Percentiles rank a stretch among this genome's conserved stretches.
Conservation (phyloP, 148 eudicot species). For the Fagopyrum tataricum region DNA sequence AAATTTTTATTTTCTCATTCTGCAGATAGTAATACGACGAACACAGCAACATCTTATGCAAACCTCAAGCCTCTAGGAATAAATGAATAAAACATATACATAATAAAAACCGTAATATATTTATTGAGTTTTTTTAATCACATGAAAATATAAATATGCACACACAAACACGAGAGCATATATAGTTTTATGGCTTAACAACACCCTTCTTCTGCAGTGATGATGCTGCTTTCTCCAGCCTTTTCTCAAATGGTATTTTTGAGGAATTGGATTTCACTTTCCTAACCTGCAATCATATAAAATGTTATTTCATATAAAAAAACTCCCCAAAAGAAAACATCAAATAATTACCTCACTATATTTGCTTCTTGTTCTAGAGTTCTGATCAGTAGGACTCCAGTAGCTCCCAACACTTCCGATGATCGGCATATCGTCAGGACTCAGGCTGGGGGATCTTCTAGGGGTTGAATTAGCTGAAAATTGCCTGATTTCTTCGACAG, state of each 20-base stretch:
- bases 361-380: slow-evolving; percentile 22
- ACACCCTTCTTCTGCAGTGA: not conserved
- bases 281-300: slow-evolving; percentile 26
- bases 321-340: not conserved
- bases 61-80: not conserved
- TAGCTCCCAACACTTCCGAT: slow-evolving; percentile 65
- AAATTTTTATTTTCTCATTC: not conserved
- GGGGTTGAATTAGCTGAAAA: slow-evolving; percentile 36
- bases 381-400: slow-evolving; percentile 46
- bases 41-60: not conserved
- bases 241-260: slow-evolving; percentile 36
- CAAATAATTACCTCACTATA: slow-evolving; percentile 24
- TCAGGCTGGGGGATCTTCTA: slow-evolving; percentile 31
- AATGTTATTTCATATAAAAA: not conserved
- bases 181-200: not conserved
- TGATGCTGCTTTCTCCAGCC: slow-evolving; percentile 41
- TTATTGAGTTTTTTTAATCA: too few relatives aligned
- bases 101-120: too few relatives aligned
- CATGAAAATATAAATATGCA: not conserved
- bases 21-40: not conserved
- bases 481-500: slow-evolving; percentile 36
- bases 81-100: too few relatives aligned
- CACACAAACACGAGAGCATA: not conserved
- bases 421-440: slow-evolving; percentile 46
- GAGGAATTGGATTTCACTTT: slow-evolving; percentile 22